Conservation (phyloP, 768 basidiomycete genomes). For the Lactarius hatsudake region DNA sequence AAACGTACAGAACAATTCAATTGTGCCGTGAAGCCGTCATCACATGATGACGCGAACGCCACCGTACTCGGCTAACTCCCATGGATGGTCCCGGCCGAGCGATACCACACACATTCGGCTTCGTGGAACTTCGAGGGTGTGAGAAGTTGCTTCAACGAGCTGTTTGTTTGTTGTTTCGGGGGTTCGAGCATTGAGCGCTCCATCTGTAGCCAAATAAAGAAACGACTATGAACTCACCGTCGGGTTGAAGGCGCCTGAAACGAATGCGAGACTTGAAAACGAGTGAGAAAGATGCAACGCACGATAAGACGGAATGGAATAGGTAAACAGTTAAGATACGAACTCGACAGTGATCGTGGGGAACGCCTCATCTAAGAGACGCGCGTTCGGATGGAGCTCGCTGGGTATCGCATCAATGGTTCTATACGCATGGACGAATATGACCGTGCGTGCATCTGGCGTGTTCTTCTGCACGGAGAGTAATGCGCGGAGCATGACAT, state of each 20-base stretch:
- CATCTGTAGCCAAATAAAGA: not conserved
- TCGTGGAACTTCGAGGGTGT: slow-evolving; percentile 16
- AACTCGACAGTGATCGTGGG: slow-evolving; percentile 28
- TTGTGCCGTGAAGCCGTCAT: slow-evolving; percentile 1
- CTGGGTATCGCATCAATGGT: slow-evolving; percentile 23
- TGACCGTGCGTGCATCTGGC: slow-evolving; percentile 24
- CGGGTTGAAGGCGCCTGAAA: slow-evolving; percentile 19
- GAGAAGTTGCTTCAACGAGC: slow-evolving; percentile 26
- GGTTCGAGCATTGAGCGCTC: not conserved
- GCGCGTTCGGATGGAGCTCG: slow-evolving; percentile 28
- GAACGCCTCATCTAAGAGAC: slow-evolving; percentile 28
- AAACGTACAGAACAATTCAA: not conserved
- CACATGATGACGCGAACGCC: slow-evolving; percentile 25
- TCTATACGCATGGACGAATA: slow-evolving; percentile 26
- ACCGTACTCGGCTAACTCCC: slow-evolving; percentile 25
- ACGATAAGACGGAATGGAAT: too few species aligned
- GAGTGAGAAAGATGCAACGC: not conserved
- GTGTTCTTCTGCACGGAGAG: slow-evolving; percentile 25
- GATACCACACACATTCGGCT: slow-evolving; percentile 27
- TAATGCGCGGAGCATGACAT: slow-evolving; percentile 26
- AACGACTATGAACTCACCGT: slow-evolving; percentile 10
- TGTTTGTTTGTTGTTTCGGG: not conserved
- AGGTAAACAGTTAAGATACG: not conserved
- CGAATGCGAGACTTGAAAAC: slow-evolving; percentile 22
- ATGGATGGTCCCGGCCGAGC: slow-evolving; percentile 19